Conservation (phyloP, 495 filamentous ascomycete species). For the Baudoinia panamericana region DNA sequence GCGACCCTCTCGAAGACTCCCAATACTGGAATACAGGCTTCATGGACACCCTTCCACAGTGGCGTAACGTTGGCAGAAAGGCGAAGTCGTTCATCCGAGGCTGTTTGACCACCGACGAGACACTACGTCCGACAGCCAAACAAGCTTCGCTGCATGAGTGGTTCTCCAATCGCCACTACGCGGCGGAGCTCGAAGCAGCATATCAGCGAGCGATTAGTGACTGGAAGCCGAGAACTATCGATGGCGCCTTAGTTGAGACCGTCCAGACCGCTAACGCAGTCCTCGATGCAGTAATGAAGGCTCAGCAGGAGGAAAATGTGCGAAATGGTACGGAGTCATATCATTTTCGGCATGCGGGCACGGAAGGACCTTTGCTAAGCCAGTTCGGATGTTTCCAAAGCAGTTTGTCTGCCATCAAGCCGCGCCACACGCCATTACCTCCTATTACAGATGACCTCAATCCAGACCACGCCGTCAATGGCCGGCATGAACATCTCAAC, state of each 20-base stretch:
- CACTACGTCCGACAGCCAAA: slow-evolving; percentile 38
- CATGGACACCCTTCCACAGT: slow-evolving; percentile 28
- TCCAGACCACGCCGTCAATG: no score
- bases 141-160: slow-evolving; percentile 46
- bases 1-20: no score
- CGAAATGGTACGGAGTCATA: neutral
- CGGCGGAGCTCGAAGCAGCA: slow-evolving; percentile 32
- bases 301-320: neutral
- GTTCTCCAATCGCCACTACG: slow-evolving; percentile 39
- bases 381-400: neutral
- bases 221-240: slow-evolving; percentile 35
- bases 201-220: slow-evolving; percentile 36
- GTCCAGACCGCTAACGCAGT: slow-evolving; percentile 11
- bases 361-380: no score
- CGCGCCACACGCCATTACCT: no score
- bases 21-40: slow-evolving; percentile 17
- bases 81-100: slow-evolving; percentile 42
- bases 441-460: no score
- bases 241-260: slow-evolving; percentile 21
- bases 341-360: no score
- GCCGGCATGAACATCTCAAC: no score
- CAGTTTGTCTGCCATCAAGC: no score
- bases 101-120: slow-evolving; percentile 41
- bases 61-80: slow-evolving; percentile 30
- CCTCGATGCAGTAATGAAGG: neutral